A percentile compares a stretch with the other conserved stretches of the same genome.
phyloP scores from a whole-genome alignment of 768 basidiomycete genomes.

The Serpula lacrymans region DNA sequence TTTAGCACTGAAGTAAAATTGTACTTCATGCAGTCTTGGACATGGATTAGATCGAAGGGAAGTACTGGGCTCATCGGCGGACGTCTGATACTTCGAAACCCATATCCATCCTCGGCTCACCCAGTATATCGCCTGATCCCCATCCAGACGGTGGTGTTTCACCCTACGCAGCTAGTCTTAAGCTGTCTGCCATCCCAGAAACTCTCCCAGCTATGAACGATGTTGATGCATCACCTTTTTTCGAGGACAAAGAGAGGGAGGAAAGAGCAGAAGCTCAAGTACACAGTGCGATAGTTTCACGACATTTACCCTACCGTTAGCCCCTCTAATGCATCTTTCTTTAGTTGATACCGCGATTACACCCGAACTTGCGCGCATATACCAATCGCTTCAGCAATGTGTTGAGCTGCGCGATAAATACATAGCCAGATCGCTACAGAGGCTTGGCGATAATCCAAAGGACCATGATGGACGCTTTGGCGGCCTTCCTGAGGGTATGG shows the following conservation, averaged over 20 bases:
- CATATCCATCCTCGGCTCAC: constrained; percentile 16
- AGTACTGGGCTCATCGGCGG: constrained; percentile 63
- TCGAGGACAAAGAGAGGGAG: constrained; percentile 36
- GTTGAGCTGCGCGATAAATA: constrained; percentile 95
- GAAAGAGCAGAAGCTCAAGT: constrained; percentile 24
- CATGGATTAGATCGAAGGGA: constrained; percentile 64
- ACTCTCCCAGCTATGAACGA: constrained; percentile 18
- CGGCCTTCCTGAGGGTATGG: constrained; percentile 59
- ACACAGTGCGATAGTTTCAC: constrained; percentile 21
- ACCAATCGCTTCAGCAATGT: constrained; percentile 76
- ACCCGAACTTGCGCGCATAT: constrained; percentile 52
- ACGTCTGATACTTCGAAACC: constrained; percentile 47
- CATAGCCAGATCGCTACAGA: constrained; percentile 80
- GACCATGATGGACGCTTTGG: constrained; percentile 83
- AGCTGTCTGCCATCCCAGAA: constrained; percentile 32
- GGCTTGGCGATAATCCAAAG: constrained; percentile 91
- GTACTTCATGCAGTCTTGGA: constrained; percentile 4
- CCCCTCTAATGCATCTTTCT: constrained; percentile 2
- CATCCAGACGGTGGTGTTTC: constrained; percentile 19
- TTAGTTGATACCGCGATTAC: constrained; percentile 22
- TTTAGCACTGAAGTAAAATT: too few species aligned
- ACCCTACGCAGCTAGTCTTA: constrained; percentile 39
- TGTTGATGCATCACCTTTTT: constrained; percentile 17
- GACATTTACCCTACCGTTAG: background rate
- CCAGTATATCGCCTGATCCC: constrained; percentile 11